These are phyloP conservation scores for Zoysia pacifica DNA, from an alignment of 176 grass and related monocot species.

Conservation along the genomic window DNA sequence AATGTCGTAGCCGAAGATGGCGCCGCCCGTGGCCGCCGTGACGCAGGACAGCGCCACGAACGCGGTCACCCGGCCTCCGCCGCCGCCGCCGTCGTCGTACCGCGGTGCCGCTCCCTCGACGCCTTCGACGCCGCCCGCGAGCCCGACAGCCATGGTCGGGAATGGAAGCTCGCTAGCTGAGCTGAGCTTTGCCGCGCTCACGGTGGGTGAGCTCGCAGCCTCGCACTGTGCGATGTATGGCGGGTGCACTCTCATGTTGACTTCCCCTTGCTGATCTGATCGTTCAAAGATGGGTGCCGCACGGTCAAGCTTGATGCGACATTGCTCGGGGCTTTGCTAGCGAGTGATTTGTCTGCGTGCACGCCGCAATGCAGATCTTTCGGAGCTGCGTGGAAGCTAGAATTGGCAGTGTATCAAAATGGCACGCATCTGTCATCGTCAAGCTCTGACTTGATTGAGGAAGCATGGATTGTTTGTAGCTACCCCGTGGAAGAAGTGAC, in stretches of 20 bases:
- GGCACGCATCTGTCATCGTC: neutral
- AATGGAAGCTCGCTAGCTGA: no score
- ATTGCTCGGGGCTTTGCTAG: neutral
- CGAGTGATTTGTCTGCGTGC: neutral
- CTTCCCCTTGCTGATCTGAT: neutral
- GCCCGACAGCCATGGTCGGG: constrained; percentile 12
- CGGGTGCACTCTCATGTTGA: neutral
- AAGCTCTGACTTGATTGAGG: neutral
- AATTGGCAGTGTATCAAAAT: neutral
- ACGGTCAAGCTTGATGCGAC: constrained; percentile 4
- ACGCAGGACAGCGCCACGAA: constrained; percentile 65
- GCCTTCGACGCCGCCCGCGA: neutral
- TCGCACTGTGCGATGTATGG: neutral
- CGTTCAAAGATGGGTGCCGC: neutral
- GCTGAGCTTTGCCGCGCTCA: neutral
- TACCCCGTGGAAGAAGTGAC: no score
- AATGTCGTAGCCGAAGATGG: constrained; percentile 75
- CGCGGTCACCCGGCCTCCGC: constrained; percentile 37
- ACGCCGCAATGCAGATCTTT: neutral
- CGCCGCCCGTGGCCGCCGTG: constrained; percentile 59
- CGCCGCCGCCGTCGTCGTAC: constrained; percentile 8
- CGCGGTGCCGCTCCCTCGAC: neutral
- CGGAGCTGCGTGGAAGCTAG: neutral
- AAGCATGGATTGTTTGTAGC: no score
- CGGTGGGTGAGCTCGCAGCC: neutral